A percentile compares a stretch with the other conserved stretches of the same genome.
These are phyloP conservation scores for Guyanaporus albipodus DNA, from an alignment of 768 basidiomycete genomes.

Conservation along the genomic window DNA sequence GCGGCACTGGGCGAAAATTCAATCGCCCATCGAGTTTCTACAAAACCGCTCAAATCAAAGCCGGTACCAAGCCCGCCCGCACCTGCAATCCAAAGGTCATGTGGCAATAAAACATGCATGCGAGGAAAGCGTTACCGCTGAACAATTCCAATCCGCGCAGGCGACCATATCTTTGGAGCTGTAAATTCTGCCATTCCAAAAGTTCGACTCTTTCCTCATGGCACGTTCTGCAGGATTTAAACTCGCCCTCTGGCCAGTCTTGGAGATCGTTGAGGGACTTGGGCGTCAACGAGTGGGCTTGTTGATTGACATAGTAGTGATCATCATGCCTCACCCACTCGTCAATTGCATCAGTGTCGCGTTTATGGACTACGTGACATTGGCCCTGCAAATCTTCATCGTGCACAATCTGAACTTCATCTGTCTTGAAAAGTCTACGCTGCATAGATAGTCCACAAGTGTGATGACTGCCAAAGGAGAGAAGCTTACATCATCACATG, in stretches of 20 bases:
- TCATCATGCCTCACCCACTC: slow-evolving; percentile 50
- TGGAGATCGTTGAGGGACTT: slow-evolving; percentile 21
- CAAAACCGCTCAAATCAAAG: slow-evolving; percentile 54
- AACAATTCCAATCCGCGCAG: slow-evolving; percentile 66
- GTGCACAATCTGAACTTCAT: slow-evolving; percentile 23
- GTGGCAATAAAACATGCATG: background rate
- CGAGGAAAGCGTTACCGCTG: slow-evolving; percentile 42
- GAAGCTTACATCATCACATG: slow-evolving; percentile 42
- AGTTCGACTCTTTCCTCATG: slow-evolving; percentile 28
- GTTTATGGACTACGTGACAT: slow-evolving; percentile 45
- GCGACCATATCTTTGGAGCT: slow-evolving; percentile 38
- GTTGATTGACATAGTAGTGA: slow-evolving; percentile 53
- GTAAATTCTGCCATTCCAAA: slow-evolving; percentile 27
- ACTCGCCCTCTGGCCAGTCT: slow-evolving; percentile 24
- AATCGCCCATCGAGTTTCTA: slow-evolving; percentile 65
- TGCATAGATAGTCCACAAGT: slow-evolving; percentile 13
- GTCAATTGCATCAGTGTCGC: slow-evolving; percentile 28
- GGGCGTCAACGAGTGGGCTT: slow-evolving; percentile 15
- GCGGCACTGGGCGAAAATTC: slow-evolving; percentile 65
- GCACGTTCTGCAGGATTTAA: slow-evolving; percentile 42
- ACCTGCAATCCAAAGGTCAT: slow-evolving; percentile 37
- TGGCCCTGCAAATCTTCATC: slow-evolving; percentile 47
- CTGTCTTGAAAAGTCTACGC: slow-evolving; percentile 41
- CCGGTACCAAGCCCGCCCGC: slow-evolving; percentile 75
- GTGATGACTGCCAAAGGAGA: background rate